Evolutionary conservation across 2,329 filamentous ascomycete genomes (phyloP), one percentile per base, ranked within the genome.

Genomic region (Thermothelomyces thermophilus): DNA sequence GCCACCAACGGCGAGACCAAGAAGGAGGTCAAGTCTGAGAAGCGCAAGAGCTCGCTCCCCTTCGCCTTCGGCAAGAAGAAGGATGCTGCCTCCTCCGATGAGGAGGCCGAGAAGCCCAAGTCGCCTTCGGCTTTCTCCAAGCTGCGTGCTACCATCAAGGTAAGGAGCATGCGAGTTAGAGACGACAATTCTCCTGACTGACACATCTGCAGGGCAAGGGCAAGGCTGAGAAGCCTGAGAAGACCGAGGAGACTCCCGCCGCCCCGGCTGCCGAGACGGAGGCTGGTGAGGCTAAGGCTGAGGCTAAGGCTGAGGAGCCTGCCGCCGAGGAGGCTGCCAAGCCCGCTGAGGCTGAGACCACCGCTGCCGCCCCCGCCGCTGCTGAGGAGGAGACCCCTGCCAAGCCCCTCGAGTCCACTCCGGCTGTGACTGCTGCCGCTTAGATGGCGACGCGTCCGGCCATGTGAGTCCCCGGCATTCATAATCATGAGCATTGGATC

Each of bases 11-110:
- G 72, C 53, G 80, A 83, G 70, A 58, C 71, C 49, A 80, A 80
- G 68, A 80, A 81, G 70, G 78, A 80, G 55, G 66, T 75, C 60
- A 90, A 88, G 82, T 68, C 68, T 41, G 76, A 80, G 70, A 95
- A 94, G 86, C 87, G 89, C 69, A 82, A 83, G 70, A 93, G 87
- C 58, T 84, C 90, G 63, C 69, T 81, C 8, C 76, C 77, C 42
- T 94, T 94, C 70, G 82, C 81, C 62, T 83, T 82, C 63, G 82
- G 87, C 62, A 86, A 88, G 79, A 91, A 91, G 77, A 83, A 86
- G 68, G 78, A 79, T 70, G 52, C 62, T 20, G 66, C 72, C 40
- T 62, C 70, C 31, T 77, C 76, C 1, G 83, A 83, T 57, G 75
- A 81, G 60, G 83, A 86, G 64, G 75, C 79, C 57, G 74, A 80